A percentile compares a stretch with the other conserved stretches of the same genome.
These are phyloP conservation scores for Cercophora sp. DNA, from an alignment of 495 filamentous ascomycete species.

Conservation along the genomic window DNA sequence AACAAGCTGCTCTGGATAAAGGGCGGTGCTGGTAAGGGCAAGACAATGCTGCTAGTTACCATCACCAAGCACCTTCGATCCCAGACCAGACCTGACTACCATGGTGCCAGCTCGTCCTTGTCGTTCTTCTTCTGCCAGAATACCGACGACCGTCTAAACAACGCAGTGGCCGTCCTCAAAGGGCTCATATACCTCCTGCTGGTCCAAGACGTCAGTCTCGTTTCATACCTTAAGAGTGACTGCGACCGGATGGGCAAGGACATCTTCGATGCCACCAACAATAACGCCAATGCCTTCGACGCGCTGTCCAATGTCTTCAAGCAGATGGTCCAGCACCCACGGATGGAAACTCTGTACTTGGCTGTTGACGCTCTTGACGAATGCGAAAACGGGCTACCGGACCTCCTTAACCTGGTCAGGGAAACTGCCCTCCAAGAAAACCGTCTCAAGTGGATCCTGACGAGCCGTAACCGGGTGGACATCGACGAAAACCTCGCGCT, in stretches of 20 bases:
- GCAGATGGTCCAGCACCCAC: conserved; percentile 29
- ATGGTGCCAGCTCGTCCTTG: conserved; percentile 17
- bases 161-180: conserved; percentile 36
- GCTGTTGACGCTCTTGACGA: conserved; percentile 52
- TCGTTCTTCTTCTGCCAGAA: conserved; percentile 48
- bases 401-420: conserved; percentile 33
- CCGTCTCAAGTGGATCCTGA: conserved; percentile 40
- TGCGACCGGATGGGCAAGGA: too few species aligned
- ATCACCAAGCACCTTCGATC: conserved; percentile 35
- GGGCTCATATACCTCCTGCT: conserved; percentile 41
- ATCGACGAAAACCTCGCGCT: conserved; percentile 34
- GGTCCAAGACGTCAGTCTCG: background rate
- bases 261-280: background rate
- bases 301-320: conserved; percentile 28
- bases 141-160: conserved; percentile 32
- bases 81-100: background rate
- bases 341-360: conserved; percentile 23
- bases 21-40: conserved; percentile 43
- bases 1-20: conserved; percentile 49
- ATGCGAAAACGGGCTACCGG: conserved; percentile 26
- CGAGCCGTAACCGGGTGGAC: conserved; percentile 13
- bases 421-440: conserved; percentile 6
- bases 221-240: background rate
- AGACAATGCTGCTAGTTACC: conserved; percentile 37
- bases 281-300: conserved; percentile 25